Conservation (phyloP, 2,329 filamentous ascomycete species). For the Shiraia bambusicola region DNA sequence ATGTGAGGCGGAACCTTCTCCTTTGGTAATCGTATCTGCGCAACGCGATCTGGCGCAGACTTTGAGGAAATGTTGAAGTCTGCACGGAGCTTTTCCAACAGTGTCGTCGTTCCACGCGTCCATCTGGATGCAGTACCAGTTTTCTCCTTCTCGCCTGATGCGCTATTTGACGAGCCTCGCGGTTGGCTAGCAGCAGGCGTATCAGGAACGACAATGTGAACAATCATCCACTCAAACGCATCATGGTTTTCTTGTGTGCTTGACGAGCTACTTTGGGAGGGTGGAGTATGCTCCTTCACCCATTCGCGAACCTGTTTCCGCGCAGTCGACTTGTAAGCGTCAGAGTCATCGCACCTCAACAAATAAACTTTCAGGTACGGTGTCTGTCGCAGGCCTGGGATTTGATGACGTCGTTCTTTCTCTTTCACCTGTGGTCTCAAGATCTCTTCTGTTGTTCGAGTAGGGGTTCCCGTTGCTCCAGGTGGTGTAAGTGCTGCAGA, state of each 20-base stretch:
- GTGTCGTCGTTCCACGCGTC: conserved; percentile 74
- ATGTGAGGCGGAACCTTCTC: conserved; percentile 49
- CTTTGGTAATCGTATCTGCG: conserved; percentile 76
- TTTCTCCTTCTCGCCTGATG: conserved; percentile 65
- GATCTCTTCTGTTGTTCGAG: conserved; percentile 30
- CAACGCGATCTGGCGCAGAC: conserved; percentile 71
- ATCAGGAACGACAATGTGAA: conserved; percentile 90
- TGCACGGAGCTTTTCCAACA: conserved; percentile 84
- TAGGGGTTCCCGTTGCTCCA: conserved; percentile 18
- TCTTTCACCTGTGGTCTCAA: conserved; percentile 22
- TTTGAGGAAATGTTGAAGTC: conserved; percentile 86
- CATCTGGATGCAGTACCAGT: conserved; percentile 67
- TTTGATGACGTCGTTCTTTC: conserved; percentile 79
- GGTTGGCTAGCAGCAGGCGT: conserved; percentile 79
- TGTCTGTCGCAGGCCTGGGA: conserved; percentile 87
- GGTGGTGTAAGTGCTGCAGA: conserved; percentile 33
- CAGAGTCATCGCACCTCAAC: conserved; percentile 91
- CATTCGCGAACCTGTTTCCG: conserved; percentile 83
- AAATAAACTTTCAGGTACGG: conserved; percentile 91
- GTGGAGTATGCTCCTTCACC: conserved; percentile 73
- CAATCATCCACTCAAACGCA: conserved; percentile 90
- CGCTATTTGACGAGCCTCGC: conserved; percentile 55
- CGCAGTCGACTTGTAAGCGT: conserved; percentile 81
- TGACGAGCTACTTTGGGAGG: conserved; percentile 55
- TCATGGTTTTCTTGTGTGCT: conserved; percentile 89